Percentiles rank a stretch among this genome's conserved stretches.
These are phyloP conservation scores for Lachancea waltii DNA, from an alignment of 805 yeast species.

Conservation along the genomic window DNA sequence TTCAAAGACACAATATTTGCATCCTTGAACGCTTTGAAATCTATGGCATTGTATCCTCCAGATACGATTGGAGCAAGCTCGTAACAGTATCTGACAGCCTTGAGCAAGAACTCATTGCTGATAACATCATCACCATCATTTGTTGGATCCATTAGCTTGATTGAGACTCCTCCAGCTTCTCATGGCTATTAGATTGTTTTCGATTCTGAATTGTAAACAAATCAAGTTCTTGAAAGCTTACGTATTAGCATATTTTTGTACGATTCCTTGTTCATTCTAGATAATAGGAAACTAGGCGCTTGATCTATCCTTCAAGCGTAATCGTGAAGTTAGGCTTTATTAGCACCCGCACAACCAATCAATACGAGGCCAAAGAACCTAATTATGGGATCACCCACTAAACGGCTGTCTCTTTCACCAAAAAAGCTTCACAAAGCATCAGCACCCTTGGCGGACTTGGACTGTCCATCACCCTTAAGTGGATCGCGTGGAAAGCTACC, in stretches of 20 bases:
- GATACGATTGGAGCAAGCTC: constrained; percentile 1
- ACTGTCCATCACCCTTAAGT: neutral
- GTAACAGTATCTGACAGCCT: constrained; percentile 2
- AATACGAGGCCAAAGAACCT: no score
- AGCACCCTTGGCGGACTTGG: neutral
- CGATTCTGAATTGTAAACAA: no score
- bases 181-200: no score
- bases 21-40: neutral
- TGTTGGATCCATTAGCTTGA: constrained; percentile 2
- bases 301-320: no score
- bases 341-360: no score
- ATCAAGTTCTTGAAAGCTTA: no score
- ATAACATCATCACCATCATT: neutral
- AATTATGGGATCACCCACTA: neutral
- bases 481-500: constrained; percentile 9
- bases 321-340: no score
- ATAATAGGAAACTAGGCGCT: no score
- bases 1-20: no score
- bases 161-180: neutral
- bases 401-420: constrained; percentile 4
- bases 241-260: no score
- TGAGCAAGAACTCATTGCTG: neutral
- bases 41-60: neutral
- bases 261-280: no score
- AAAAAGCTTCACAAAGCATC: neutral